phyloP scores from a whole-genome alignment of 192 early-diverging fungal species.

The Gigaspora rosea region DNA sequence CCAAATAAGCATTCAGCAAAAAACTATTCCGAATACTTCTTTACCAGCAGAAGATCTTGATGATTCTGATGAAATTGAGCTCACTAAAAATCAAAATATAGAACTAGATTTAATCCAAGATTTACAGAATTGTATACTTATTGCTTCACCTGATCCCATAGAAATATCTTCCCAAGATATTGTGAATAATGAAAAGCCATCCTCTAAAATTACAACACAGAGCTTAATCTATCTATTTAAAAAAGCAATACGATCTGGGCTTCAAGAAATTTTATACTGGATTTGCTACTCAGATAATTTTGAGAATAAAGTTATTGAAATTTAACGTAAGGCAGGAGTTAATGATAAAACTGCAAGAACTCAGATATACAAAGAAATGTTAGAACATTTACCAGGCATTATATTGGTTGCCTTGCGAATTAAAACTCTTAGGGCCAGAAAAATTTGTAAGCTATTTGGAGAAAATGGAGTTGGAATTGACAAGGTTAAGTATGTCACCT shows the following conservation, averaged over 20 bases:
- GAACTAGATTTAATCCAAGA: constrained; percentile 22
- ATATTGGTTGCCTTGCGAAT: too few species aligned
- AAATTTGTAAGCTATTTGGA: neutral
- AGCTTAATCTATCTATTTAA: neutral
- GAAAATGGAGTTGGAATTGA: neutral
- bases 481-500: neutral
- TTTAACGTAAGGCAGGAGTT: too few species aligned
- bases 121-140: constrained; percentile 15
- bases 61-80: constrained; percentile 29
- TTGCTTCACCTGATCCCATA: neutral
- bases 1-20: too few species aligned
- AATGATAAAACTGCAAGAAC: too few species aligned
- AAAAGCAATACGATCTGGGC: constrained; percentile 19
- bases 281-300: too few species aligned
- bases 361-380: too few species aligned
- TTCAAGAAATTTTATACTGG: constrained; percentile 12
- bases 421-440: too few species aligned
- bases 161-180: neutral
- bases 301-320: too few species aligned
- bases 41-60: constrained; percentile 12
- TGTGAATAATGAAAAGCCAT: too few species aligned
- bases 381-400: too few species aligned
- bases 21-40: too few species aligned
- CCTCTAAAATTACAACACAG: neutral
- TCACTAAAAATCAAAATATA: constrained; percentile 29